Percentiles rank a stretch among this genome's conserved stretches.
phyloP scores from a whole-genome alignment of 352 stramenopile genomes.

The Phytopythium kandeliae region DNA sequence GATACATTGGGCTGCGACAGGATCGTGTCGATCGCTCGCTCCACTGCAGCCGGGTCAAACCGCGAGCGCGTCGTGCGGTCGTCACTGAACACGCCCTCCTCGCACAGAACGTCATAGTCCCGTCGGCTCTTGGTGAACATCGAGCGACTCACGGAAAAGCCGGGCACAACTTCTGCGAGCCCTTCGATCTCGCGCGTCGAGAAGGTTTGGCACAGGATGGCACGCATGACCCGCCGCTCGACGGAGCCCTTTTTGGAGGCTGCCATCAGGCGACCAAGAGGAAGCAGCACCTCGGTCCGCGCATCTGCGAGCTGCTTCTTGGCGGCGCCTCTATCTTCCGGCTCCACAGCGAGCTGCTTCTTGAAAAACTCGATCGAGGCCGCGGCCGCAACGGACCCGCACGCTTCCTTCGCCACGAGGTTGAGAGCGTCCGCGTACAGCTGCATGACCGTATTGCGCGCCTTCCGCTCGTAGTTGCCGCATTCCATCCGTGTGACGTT shows the following conservation, averaged over 20 bases:
- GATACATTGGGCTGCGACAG: neutral
- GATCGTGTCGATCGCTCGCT: neutral
- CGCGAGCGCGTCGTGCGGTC: neutral
- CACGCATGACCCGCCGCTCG: slow-evolving; percentile 4
- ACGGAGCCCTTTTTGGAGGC: slow-evolving; percentile 3
- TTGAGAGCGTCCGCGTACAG: slow-evolving; percentile 2
- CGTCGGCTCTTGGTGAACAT: neutral
- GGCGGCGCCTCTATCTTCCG: neutral
- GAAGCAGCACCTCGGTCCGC: neutral
- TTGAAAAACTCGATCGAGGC: slow-evolving; percentile 4
- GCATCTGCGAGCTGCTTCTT: neutral
- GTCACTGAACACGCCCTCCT: neutral
- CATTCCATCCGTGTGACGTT: slow-evolving; percentile 7
- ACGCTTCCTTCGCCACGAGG: neutral
- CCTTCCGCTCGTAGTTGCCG: slow-evolving; percentile 2
- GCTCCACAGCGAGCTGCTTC: neutral
- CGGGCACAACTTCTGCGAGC: neutral
- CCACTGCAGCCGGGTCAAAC: neutral
- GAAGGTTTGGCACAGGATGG: neutral
- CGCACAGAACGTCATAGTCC: neutral
- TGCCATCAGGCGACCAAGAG: neutral
- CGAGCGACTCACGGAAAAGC: neutral
- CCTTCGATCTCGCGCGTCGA: neutral
- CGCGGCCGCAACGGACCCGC: neutral
- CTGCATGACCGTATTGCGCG: neutral